Evolutionary conservation across 345 rosid genomes (phyloP).

Genomic region (Bruguiera sexangula): DNA sequence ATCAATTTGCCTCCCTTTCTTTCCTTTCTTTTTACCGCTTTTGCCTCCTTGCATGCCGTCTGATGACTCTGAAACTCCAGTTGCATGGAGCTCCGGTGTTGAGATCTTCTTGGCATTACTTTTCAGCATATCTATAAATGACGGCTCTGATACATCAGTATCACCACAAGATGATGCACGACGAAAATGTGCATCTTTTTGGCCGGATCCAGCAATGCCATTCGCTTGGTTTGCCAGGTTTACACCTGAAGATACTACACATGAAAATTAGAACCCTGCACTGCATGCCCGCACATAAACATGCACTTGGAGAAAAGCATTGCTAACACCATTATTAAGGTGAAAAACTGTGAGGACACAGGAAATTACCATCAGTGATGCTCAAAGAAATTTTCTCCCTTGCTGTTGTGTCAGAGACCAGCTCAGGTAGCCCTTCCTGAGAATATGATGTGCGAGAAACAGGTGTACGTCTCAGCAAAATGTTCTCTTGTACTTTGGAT

Average conservation of each 20-base stretch:
- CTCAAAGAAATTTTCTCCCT: conserved; percentile 35
- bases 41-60: conserved; percentile 28
- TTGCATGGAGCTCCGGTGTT: conserved; percentile 7
- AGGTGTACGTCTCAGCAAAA: conserved; percentile 37
- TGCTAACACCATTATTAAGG: conserved; percentile 1
- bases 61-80: conserved; percentile 17
- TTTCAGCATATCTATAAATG: conserved; percentile 76
- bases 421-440: conserved; percentile 46
- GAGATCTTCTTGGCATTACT: conserved; percentile 30
- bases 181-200: conserved; percentile 46
- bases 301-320: neutral
- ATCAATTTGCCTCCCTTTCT: conserved; percentile 84
- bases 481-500: conserved; percentile 47
- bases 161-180: conserved; percentile 50
- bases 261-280: too few relatives aligned
- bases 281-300: neutral
- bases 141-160: conserved; percentile 53
- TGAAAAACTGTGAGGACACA: neutral
- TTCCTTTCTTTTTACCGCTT: conserved; percentile 78
- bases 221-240: conserved; percentile 12
- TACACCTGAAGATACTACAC: conserved; percentile 1
- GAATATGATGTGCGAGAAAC: conserved; percentile 42
- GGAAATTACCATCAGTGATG: conserved; percentile 16
- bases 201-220: conserved; percentile 31
- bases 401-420: conserved; percentile 30